Evolutionary conservation across 495 filamentous ascomycete genomes (phyloP).

Genomic region (Opeltia flavorubescens): DNA sequence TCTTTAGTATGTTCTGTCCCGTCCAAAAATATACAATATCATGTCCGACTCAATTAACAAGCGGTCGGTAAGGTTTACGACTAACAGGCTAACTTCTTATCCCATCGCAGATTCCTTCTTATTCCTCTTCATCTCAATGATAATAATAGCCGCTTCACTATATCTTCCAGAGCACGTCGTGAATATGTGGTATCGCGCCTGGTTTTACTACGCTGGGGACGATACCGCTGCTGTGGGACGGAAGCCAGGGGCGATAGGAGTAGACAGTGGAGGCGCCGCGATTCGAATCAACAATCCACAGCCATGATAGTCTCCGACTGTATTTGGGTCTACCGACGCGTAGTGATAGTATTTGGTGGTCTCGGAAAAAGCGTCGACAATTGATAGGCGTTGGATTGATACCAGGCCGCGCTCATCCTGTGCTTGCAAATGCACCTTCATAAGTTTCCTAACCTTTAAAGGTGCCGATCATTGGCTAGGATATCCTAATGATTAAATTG

Average conservation of each 20-base stretch:
- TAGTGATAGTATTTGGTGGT: no score
- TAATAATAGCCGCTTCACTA: constrained; percentile 69
- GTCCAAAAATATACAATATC: background rate
- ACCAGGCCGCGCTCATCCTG: no score
- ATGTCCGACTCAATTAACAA: background rate
- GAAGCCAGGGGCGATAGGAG: background rate
- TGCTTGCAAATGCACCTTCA: no score
- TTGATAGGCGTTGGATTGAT: no score
- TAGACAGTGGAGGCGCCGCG: background rate
- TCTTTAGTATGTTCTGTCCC: constrained; percentile 51
- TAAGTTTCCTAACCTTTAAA: no score
- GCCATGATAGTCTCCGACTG: background rate
- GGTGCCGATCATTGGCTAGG: no score
- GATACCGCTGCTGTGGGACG: constrained; percentile 24
- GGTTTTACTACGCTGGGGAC: constrained; percentile 88
- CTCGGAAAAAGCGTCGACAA: no score
- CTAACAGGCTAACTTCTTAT: background rate
- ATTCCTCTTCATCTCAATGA: constrained; percentile 73
- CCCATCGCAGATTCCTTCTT: constrained; percentile 61
- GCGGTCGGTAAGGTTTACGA: background rate
- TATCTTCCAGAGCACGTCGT: constrained; percentile 86
- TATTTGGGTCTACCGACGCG: no score
- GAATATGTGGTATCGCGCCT: constrained; percentile 63
- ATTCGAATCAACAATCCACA: background rate
- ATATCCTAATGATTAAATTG: no score